Evolutionary conservation across 2,329 filamentous ascomycete species (phyloP).

Genomic region (Claviceps pusilla): DNA sequence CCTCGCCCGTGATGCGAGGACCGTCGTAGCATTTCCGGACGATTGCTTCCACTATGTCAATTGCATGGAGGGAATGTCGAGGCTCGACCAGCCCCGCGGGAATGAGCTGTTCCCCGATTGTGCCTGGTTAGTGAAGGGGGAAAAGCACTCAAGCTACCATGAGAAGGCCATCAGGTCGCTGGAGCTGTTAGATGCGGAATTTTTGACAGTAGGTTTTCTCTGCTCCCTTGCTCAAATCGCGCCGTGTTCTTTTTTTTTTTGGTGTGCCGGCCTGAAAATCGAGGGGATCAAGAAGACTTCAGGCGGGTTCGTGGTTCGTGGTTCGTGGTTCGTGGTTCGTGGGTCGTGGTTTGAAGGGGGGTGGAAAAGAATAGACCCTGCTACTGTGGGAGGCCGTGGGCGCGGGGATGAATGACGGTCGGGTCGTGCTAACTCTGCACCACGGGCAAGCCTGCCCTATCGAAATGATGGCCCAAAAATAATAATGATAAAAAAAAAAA

Average conservation of each 20-base stretch:
- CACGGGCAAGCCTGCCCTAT: background rate
- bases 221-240: background rate
- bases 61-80: slow-evolving; percentile 2
- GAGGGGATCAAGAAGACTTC: background rate
- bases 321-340: no score
- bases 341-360: no score
- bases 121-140: background rate
- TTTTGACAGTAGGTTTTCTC: background rate
- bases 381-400: background rate
- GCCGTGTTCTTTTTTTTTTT: background rate
- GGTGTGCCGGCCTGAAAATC: no score
- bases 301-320: background rate
- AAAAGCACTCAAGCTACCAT: slow-evolving; percentile 2
- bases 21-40: slow-evolving; percentile 44
- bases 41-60: background rate
- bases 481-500: no score
- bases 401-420: background rate
- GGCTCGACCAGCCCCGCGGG: background rate
- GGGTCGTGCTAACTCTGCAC: background rate
- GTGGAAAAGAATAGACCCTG: background rate
- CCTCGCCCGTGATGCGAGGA: slow-evolving; percentile 42
- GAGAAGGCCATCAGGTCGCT: background rate
- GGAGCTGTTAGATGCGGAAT: background rate
- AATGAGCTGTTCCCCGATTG: slow-evolving; percentile 1
- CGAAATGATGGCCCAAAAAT: background rate